Evolutionary conservation across 306 rosid genomes (phyloP).

Genomic region (Boehmeria nivea): DNA sequence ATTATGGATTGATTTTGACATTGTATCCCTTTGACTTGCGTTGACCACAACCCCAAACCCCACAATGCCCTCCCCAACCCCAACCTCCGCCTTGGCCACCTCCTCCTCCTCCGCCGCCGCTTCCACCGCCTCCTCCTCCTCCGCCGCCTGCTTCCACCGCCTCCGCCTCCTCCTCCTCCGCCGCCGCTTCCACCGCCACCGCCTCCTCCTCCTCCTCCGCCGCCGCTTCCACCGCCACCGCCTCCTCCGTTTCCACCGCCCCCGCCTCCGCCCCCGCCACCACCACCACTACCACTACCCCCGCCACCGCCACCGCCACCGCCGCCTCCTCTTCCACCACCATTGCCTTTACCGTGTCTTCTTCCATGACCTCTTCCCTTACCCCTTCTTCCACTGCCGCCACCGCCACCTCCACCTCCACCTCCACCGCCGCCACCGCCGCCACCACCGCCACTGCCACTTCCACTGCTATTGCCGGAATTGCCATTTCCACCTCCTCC

Average conservation of each 20-base stretch:
- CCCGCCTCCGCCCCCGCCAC: slow-evolving; percentile 3
- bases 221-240: background rate
- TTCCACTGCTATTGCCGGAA: background rate
- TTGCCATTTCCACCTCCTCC: slow-evolving; percentile 8
- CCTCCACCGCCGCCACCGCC: slow-evolving; percentile 5
- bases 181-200: slow-evolving; percentile 3
- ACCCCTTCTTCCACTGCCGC: background rate
- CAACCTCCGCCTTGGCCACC: slow-evolving; percentile 16
- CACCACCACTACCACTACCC: background rate
- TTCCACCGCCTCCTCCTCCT: background rate
- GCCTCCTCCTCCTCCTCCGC: background rate
- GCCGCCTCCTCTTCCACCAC: background rate
- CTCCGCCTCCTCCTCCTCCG: slow-evolving; percentile 4
- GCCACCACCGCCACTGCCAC: background rate
- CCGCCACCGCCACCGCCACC: slow-evolving; percentile 6
- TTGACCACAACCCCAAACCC: slow-evolving; percentile 26
- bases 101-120: slow-evolving; percentile 9
- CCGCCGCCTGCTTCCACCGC: background rate
- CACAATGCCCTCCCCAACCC: too few relatives aligned
- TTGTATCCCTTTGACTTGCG: slow-evolving; percentile 15
- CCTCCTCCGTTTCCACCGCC: background rate
- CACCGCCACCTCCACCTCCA: slow-evolving; percentile 10
- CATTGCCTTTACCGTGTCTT: background rate
- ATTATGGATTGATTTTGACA: background rate
- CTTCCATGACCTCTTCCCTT: background rate